Evolutionary conservation across 768 basidiomycete genomes (phyloP), one percentile per base, ranked within the genome.

Genomic region (Podaxis sp.): DNA sequence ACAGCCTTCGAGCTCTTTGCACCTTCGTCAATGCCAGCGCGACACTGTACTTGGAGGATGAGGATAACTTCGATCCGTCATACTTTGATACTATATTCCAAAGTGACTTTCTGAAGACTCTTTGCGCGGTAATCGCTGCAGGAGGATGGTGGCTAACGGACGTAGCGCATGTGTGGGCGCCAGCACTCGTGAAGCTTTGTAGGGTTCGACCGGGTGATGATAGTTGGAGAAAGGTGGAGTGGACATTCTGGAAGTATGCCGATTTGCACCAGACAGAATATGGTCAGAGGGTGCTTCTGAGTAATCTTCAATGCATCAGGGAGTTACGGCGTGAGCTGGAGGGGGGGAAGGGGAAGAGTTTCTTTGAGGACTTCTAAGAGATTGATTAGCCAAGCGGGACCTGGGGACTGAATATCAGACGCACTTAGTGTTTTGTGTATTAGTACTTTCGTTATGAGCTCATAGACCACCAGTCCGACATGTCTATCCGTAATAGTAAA

Each of bases 391-490:
- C 12, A 24, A 20, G 13, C n/a, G 4, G 8, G 30, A 49, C 10
- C 22, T 20, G 20, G 38, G 5, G 28, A 6, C 2, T 4, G 38
- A 41, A 6, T 17, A 37, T 12, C 15, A 22, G 33, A 12, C 44
- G 26, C 30, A 41, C 11, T 48, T 6, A 33, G 2, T 33, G 33
- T 40, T 33, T 22, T n/a, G 12, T 53, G 24, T 17, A 28, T 28
- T 52, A 3, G 17, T 17, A 40, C 28, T 52, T 50, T 46, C 30
- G 65, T 65, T 56, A 52, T 54, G 56, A 53, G 63, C 63, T 48
- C 66, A 12, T 64, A 10, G 72, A 68, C 88, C 88, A 89, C 86
- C 86, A 89, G 6, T 84, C 80, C 3, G 77, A 80, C 33, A 85
- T 72, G 66, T 84, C 84, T 38, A 88, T 69, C 37, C 81, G 78